phyloP scores from a whole-genome alignment of 768 basidiomycete species.

The Mrakia gelida region DNA sequence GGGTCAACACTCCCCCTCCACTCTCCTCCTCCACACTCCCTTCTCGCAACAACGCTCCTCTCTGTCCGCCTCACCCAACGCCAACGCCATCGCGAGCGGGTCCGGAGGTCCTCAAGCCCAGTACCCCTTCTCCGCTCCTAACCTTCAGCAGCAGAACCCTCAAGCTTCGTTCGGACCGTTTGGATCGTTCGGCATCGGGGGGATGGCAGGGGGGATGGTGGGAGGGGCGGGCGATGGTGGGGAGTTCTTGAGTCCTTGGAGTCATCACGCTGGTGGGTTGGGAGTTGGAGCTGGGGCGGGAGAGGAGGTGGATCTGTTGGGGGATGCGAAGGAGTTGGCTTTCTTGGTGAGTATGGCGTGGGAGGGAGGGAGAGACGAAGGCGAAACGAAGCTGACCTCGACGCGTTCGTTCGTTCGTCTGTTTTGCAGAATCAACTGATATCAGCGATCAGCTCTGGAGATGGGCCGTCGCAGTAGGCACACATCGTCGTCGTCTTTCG shows the following conservation, averaged over 20 bases:
- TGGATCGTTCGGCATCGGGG: neutral
- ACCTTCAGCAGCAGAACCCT: neutral
- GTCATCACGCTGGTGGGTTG: constrained; percentile 12
- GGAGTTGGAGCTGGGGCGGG: neutral
- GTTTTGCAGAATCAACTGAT: constrained; percentile 28
- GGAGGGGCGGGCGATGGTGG: neutral
- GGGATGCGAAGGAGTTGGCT: constrained; percentile 19
- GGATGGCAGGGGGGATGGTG: neutral
- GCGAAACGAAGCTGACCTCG: neutral
- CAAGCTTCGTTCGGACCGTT: neutral
- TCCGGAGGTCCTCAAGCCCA: neutral
- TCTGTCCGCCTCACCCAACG: neutral
- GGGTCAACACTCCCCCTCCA: neutral
- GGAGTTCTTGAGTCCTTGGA: neutral
- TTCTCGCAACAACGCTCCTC: neutral
- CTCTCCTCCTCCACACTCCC: neutral
- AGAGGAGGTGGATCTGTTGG: constrained; percentile 19
- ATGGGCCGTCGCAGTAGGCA: constrained; percentile 26
- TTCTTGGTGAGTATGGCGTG: neutral
- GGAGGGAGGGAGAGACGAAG: neutral
- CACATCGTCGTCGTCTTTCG: too few species aligned
- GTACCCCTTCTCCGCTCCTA: constrained; percentile 1
- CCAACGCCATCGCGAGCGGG: neutral
- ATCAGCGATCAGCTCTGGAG: constrained; percentile 28
- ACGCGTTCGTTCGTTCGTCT: neutral